phyloP scores from a whole-genome alignment of 1,139 yeast genomes.

The Geotrichum fermentans region DNA sequence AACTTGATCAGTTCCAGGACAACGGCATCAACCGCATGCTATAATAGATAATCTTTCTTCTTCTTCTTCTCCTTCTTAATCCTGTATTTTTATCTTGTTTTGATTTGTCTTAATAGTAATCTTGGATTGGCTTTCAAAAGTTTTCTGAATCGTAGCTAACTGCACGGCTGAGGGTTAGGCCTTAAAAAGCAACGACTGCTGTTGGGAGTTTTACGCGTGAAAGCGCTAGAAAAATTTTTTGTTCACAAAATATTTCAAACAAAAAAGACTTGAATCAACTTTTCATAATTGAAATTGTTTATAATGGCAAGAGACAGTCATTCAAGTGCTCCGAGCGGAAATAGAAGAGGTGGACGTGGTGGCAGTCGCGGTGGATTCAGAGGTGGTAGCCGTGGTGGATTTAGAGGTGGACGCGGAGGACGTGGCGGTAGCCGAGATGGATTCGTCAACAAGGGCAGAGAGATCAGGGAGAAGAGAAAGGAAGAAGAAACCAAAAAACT shows the following conservation, averaged over 20 bases:
- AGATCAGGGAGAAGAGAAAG: not conserved
- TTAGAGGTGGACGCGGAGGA: not conserved
- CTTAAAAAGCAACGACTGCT: not conserved
- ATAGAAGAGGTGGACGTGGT: not conserved
- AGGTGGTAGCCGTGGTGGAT: not conserved
- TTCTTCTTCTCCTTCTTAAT: not conserved
- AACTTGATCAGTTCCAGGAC: constrained; percentile 43
- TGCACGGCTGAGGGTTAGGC: constrained; percentile 4
- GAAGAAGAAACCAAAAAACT: constrained; percentile 15
- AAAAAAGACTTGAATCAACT: no score
- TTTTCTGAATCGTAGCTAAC: not conserved
- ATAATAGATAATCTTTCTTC: constrained; percentile 11
- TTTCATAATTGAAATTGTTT: not conserved
- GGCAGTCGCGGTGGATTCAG: not conserved
- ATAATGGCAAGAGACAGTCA: constrained; percentile 9
- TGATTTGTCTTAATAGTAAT: not conserved
- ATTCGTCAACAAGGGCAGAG: not conserved
- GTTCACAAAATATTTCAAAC: not conserved
- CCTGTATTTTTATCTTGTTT: not conserved
- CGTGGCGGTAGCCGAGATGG: not conserved
- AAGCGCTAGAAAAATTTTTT: no score
- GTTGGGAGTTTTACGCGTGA: not conserved
- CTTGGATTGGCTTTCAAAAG: not conserved
- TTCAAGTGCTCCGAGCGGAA: not conserved
- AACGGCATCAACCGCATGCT: constrained; percentile 30